Conservation (phyloP, 768 basidiomycete genomes). For the Suillus bovinus region DNA sequence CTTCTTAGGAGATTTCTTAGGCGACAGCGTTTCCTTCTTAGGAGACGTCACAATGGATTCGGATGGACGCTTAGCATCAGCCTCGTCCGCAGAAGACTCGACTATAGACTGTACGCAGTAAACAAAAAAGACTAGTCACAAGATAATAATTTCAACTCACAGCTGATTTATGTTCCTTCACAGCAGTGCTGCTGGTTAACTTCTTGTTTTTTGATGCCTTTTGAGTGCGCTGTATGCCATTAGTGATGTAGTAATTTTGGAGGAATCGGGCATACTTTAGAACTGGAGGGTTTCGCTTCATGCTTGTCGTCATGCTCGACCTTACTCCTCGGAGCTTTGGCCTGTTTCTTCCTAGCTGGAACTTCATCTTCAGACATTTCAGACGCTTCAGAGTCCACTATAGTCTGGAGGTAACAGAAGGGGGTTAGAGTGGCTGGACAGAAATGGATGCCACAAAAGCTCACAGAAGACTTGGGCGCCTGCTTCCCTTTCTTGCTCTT, state of each 20-base stretch:
- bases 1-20: constrained; percentile 14
- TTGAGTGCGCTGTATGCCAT: background rate
- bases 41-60: constrained; percentile 1
- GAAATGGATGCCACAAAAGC: background rate
- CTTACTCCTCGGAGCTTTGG: background rate
- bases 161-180: constrained; percentile 11
- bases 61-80: background rate
- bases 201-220: constrained; percentile 1
- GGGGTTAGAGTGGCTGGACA: background rate
- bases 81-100: constrained; percentile 32
- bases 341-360: background rate
- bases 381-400: constrained; percentile 1
- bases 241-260: background rate
- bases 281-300: background rate
- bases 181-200: background rate
- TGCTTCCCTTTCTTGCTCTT: constrained; percentile 1
- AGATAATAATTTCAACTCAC: constrained; percentile 1
- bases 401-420: background rate
- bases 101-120: constrained; percentile 21
- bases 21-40: constrained; percentile 10
- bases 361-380: constrained; percentile 1
- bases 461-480: constrained; percentile 1
- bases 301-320: background rate
- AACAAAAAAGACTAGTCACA: background rate
- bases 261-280: background rate